Evolutionary conservation across 2,329 filamentous ascomycete genomes (phyloP), one percentile per base, ranked within the genome.

Genomic region (Helotiales sp.): DNA sequence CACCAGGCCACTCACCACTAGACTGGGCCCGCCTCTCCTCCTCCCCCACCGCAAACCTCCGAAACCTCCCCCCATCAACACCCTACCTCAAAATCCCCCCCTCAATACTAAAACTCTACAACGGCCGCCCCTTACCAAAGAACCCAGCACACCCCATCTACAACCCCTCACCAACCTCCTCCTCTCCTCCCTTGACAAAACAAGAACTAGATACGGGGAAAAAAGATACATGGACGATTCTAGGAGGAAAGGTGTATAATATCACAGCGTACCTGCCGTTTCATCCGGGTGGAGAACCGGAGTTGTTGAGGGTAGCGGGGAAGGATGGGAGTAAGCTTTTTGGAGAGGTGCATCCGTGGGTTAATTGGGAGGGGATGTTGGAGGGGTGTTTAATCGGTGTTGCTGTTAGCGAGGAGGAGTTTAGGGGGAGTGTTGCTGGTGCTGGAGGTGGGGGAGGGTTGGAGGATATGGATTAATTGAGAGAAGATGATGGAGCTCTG

Each of bases 241-340:
- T 96, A 60, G 88, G 91, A 59, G 93, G 93, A 1, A 89, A 90
- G 68, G 93, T 98, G 27, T 99, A 98, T 76, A 98, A 98, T 69
- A 87, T 99, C 57, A 88, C 88, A 0, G 91, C 93, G 0, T 99
- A 98, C 71, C 72, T 92, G 33, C 86, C 89, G 1, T 99, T 92
- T 71, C 95, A 99, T 72, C 95, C 95, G 0, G 95, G 95, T 22
- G 95, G 90, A 8, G 84, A 88, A 66, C 84, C 85, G 4, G 90
- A 96, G 75, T 73, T 95, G 61, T 74, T 89, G 72, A 77, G 83
- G 30, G 81, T 78, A 31, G 86, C 86, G 0, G 86, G 79, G 0
- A 75, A 79, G 56, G 86, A 89, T 69, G 85, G 81, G 33, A 86
- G 81, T 2, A 79, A 77, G 69, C 67, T 89, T 57, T 89, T 89